phyloP scores from a whole-genome alignment of 306 rosid genomes.

The Vicia sativa region DNA sequence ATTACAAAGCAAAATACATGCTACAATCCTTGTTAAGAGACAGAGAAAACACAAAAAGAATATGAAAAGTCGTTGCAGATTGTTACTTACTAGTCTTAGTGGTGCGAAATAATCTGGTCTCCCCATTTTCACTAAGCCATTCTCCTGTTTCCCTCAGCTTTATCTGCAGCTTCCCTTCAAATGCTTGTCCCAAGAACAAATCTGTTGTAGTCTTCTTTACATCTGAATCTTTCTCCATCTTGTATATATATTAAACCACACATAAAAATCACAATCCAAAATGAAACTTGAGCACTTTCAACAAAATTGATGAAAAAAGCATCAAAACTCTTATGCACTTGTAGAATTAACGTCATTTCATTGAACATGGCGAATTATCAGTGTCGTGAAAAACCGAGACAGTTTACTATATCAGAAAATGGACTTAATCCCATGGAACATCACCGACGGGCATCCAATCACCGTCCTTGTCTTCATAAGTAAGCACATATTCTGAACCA shows the following conservation, averaged over 20 bases:
- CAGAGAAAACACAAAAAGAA: background rate
- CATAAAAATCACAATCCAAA: background rate
- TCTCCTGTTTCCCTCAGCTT: conserved; percentile 75
- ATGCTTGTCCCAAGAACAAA: conserved; percentile 47
- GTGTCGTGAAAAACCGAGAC: conserved; percentile 8
- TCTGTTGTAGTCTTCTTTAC: conserved; percentile 52
- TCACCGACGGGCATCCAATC: conserved; percentile 99
- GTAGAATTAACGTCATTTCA: background rate
- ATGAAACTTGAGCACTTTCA: background rate
- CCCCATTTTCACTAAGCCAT: conserved; percentile 57
- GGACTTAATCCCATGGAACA: conserved; percentile 96
- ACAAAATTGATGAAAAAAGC: background rate
- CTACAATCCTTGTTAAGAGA: background rate
- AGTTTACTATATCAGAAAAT: conserved; percentile 19
- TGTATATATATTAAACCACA: background rate
- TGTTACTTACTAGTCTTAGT: conserved; percentile 24
- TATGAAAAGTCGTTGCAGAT: background rate
- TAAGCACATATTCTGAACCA: conserved; percentile 93
- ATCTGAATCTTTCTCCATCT: conserved; percentile 51
- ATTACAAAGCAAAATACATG: background rate
- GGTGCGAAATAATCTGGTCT: conserved; percentile 51
- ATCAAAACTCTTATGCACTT: background rate
- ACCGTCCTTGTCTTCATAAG: conserved; percentile 94
- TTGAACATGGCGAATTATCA: background rate
- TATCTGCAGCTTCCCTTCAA: conserved; percentile 72